Evolutionary conservation across 352 stramenopile species (phyloP).

Genomic region (Phytopythium ostracodes): DNA sequence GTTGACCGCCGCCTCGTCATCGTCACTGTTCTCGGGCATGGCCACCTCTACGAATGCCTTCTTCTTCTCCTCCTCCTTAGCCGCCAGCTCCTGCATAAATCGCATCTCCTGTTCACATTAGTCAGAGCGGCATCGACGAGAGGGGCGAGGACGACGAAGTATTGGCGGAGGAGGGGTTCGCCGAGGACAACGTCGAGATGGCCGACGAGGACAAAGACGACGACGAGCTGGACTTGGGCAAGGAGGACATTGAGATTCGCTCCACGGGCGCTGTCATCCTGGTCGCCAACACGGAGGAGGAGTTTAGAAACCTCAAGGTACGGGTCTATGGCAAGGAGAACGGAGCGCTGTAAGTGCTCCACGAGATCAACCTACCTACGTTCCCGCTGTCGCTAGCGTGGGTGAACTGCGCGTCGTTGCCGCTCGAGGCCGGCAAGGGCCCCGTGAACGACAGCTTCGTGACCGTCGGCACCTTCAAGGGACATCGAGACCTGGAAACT

Average conservation of each 20-base stretch:
- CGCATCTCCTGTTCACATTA: too few species aligned
- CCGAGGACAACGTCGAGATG: conserved; percentile 46
- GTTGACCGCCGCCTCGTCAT: too few species aligned
- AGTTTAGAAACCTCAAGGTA: conserved; percentile 98
- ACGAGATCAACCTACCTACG: conserved; percentile 98
- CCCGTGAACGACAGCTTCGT: conserved; percentile 94
- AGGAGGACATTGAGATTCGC: conserved; percentile 93
- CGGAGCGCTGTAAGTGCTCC: conserved; percentile 98
- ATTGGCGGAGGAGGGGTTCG: conserved; percentile 26
- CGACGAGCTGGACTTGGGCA: conserved; percentile 72
- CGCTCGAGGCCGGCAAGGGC: conserved; percentile 49
- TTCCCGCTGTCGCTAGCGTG: conserved; percentile 98
- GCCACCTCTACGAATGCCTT: conserved; percentile 74
- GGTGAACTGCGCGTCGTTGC: conserved; percentile 89
- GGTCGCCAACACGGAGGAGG: conserved; percentile 96
- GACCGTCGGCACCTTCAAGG: conserved; percentile 98
- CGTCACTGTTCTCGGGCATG: too few species aligned
- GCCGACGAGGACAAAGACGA: conserved; percentile 53
- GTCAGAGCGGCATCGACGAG: conserved; percentile 29
- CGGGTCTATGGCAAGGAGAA: conserved; percentile 98
- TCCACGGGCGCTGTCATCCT: conserved; percentile 94
- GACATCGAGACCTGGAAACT: conserved; percentile 99
- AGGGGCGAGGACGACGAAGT: conserved; percentile 19
- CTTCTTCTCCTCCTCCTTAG: too few species aligned
- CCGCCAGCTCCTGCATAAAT: too few species aligned